Evolutionary conservation across 306 rosid species (phyloP).

Genomic region (Oemleria cerasiformis): DNA sequence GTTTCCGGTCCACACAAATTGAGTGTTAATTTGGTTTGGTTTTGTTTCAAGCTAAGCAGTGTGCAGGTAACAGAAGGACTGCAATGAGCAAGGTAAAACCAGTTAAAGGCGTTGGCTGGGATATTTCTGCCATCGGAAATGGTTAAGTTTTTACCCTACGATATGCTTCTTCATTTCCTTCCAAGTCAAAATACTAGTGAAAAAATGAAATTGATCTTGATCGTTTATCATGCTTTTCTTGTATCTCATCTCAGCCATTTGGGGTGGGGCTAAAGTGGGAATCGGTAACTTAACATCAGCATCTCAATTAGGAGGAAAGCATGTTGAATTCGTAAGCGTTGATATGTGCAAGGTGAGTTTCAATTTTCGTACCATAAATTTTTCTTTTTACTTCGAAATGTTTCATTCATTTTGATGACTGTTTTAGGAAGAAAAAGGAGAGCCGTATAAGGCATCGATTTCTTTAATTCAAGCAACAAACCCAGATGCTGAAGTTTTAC

Average conservation of each 20-base stretch:
- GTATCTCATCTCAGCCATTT: slow-evolving; percentile 51
- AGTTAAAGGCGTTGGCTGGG: slow-evolving; percentile 92
- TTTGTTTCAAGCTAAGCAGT: slow-evolving; percentile 41
- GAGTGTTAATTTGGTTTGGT: background rate
- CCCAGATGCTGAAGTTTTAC: slow-evolving; percentile 81
- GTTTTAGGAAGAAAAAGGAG: slow-evolving; percentile 81
- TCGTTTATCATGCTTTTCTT: too few species aligned
- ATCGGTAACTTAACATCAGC: slow-evolving; percentile 51
- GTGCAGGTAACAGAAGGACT: slow-evolving; percentile 93
- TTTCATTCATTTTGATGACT: background rate
- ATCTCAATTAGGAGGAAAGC: slow-evolving; percentile 69
- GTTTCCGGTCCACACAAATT: too few species aligned
- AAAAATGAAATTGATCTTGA: background rate
- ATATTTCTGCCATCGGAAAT: slow-evolving; percentile 84
- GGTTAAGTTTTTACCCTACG: slow-evolving; percentile 36
- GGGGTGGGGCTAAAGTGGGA: slow-evolving; percentile 92
- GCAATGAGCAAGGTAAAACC: slow-evolving; percentile 83
- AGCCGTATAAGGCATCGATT: slow-evolving; percentile 88
- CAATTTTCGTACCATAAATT: background rate
- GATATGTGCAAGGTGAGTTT: slow-evolving; percentile 72
- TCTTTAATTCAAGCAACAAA: slow-evolving; percentile 80
- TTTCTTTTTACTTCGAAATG: background rate
- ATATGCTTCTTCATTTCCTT: background rate
- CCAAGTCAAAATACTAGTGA: background rate
- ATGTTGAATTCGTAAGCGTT: slow-evolving; percentile 82